Evolutionary conservation across 805 yeast genomes (phyloP).

Genomic region (Cyberlindnera nakhonratchasimensis): DNA sequence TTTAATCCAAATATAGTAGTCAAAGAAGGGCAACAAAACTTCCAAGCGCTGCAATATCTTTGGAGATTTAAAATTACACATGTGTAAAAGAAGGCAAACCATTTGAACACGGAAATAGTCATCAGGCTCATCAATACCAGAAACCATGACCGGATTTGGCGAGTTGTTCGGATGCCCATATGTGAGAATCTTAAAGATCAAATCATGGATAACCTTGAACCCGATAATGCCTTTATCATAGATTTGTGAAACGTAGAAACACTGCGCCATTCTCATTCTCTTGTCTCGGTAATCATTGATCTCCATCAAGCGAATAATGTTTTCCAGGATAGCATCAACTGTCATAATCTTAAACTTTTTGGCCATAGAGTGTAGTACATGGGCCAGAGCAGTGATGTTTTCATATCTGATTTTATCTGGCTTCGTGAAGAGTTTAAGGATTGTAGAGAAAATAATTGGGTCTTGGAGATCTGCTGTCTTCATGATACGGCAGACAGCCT

Average conservation of each 20-base stretch:
- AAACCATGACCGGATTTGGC: slow-evolving; percentile 43
- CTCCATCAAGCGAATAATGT: slow-evolving; percentile 64
- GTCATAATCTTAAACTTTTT: slow-evolving; percentile 42
- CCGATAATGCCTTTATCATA: slow-evolving; percentile 46
- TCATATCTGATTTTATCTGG: slow-evolving; percentile 64
- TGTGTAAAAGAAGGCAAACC: slow-evolving; percentile 41
- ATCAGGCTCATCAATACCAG: slow-evolving; percentile 56
- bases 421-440: slow-evolving; percentile 44
- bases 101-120: slow-evolving; percentile 72
- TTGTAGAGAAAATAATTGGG: slow-evolving; percentile 31
- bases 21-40: slow-evolving; percentile 55
- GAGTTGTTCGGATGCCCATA: slow-evolving; percentile 61
- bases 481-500: slow-evolving; percentile 36
- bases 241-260: slow-evolving; percentile 57
- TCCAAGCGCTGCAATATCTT: slow-evolving; percentile 29
- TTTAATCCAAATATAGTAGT: slow-evolving; percentile 67
- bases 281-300: slow-evolving; percentile 54
- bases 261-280: slow-evolving; percentile 58
- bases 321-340: slow-evolving; percentile 63
- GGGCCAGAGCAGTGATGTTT: slow-evolving; percentile 47
- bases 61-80: slow-evolving; percentile 18
- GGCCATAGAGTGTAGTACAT: slow-evolving; percentile 38
- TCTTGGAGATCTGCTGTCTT: slow-evolving; percentile 46
- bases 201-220: slow-evolving; percentile 43
- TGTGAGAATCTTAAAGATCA: slow-evolving; percentile 54